These are phyloP conservation scores for Aspergillus candidus DNA, from an alignment of 2,329 filamentous ascomycete genomes.

Conservation along the genomic window DNA sequence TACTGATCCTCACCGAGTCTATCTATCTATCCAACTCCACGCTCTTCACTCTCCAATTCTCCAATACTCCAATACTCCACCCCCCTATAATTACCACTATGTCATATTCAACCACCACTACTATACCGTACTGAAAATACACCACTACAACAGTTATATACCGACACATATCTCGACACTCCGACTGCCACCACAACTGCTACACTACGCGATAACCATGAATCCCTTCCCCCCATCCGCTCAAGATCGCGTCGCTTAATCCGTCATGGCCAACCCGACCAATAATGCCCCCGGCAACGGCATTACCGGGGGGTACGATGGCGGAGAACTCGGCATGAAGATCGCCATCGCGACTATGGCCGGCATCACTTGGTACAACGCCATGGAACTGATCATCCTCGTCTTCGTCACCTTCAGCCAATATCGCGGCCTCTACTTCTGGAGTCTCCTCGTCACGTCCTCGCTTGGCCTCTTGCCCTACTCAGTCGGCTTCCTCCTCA, in stretches of 20 bases:
- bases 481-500: constrained; percentile 43
- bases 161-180: neutral
- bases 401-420: constrained; percentile 45
- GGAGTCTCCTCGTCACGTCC: constrained; percentile 42
- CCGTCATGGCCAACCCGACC: constrained; percentile 20
- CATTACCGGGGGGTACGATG: constrained; percentile 33
- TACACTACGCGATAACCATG: no score
- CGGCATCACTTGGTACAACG: constrained; percentile 46
- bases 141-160: no score
- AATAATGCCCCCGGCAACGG: constrained; percentile 26
- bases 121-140: no score
- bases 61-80: constrained; percentile 3
- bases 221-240: constrained; percentile 1
- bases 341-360: constrained; percentile 44
- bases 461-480: constrained; percentile 42
- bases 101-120: no score
- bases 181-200: neutral
- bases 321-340: constrained; percentile 30
- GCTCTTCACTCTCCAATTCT: neutral
- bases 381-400: constrained; percentile 44
- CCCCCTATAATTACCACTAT: no score
- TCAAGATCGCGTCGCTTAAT: neutral
- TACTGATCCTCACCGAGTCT: no score
- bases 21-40: no score
- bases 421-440: constrained; percentile 47